A percentile compares a stretch with the other conserved stretches of the same genome.
Conservation (phyloP, 371 early-diverging fungal genomes). For the Saksenaea vasiformis region DNA sequence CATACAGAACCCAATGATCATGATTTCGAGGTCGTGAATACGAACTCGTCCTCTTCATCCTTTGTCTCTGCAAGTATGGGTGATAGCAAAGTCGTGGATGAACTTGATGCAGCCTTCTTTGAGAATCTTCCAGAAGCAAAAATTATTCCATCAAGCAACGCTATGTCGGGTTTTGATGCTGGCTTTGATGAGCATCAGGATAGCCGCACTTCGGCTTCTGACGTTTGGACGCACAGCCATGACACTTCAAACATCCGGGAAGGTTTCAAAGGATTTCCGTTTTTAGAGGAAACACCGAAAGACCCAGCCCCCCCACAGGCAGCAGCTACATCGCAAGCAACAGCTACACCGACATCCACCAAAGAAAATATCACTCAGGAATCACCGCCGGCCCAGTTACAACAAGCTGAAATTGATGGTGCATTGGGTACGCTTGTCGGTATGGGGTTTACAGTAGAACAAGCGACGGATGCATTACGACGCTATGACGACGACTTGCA, state of each 20-base stretch:
- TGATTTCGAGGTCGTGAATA: constrained; percentile 12
- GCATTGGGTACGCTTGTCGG: background rate
- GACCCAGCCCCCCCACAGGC: background rate
- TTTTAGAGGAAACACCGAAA: background rate
- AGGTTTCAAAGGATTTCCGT: background rate
- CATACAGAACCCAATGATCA: background rate
- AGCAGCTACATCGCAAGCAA: background rate
- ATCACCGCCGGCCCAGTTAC: background rate
- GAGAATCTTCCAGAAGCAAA: constrained; percentile 10
- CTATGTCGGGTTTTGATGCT: background rate
- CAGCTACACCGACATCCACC: background rate
- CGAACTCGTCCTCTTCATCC: constrained; percentile 2
- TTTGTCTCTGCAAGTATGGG: constrained; percentile 12
- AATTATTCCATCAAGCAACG: background rate
- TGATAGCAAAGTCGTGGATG: background rate
- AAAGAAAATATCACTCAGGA: background rate
- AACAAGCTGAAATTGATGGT: background rate
- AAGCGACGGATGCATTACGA: background rate
- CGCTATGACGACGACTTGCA: background rate
- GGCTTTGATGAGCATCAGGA: constrained; percentile 6
- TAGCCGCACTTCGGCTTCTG: background rate
- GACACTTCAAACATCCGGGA: background rate
- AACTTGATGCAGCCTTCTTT: constrained; percentile 10
- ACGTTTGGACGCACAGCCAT: background rate
- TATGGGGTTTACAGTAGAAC: background rate